Percentiles rank a stretch among this genome's conserved stretches.
Conservation (phyloP, 345 rosid genomes). For the Iberis pinnata region DNA sequence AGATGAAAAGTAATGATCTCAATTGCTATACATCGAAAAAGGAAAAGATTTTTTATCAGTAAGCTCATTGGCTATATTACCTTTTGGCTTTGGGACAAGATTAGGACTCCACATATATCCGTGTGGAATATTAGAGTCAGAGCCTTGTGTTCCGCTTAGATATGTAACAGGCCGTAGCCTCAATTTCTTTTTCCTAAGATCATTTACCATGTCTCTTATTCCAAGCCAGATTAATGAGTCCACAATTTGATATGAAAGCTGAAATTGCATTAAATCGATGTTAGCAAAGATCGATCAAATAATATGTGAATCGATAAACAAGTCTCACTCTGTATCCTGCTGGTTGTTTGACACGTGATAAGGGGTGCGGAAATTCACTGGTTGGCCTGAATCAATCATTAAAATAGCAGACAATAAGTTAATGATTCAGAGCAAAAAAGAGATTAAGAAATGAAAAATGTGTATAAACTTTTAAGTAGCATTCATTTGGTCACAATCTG, state of each 20-base stretch:
- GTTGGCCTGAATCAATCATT: conserved; percentile 59
- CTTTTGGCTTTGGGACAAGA: conserved; percentile 98
- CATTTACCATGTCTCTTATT: conserved; percentile 93
- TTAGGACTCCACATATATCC: conserved; percentile 99
- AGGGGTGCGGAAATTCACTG: conserved; percentile 96
- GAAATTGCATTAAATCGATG: conserved; percentile 12
- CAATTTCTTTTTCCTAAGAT: conserved; percentile 79
- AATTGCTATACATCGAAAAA: neutral
- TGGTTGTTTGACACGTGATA: conserved; percentile 94
- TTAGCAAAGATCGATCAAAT: neutral
- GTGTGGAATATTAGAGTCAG: conserved; percentile 72
- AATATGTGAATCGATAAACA: conserved; percentile 15
- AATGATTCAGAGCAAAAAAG: conserved; percentile 27
- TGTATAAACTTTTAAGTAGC: neutral
- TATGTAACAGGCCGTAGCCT: conserved; percentile 92
- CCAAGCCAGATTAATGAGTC: conserved; percentile 99
- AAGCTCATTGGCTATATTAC: conserved; percentile 30
- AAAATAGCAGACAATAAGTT: conserved; percentile 15
- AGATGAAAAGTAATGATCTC: conserved; percentile 7
- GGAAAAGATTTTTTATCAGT: neutral
- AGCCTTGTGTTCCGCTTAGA: conserved; percentile 93
- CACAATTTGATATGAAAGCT: conserved; percentile 96
- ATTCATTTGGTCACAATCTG: conserved; percentile 32
- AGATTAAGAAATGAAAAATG: no score
- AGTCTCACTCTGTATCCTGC: conserved; percentile 92